Conservation (phyloP, 164 flowering plant species). For the Pachysandra terminalis region DNA sequence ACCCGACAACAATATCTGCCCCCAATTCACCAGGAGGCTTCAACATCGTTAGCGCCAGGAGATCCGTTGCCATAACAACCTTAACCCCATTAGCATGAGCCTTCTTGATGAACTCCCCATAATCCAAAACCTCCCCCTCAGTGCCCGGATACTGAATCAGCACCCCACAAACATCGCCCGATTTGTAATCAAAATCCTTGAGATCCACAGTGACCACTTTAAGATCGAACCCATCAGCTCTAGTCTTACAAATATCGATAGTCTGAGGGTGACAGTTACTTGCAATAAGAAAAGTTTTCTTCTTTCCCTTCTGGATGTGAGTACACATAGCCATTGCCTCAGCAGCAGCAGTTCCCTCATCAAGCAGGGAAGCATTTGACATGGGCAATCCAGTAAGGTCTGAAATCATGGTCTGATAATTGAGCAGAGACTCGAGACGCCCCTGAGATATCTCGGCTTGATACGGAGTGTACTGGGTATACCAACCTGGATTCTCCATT, state of each 20-base stretch:
- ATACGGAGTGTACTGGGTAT: constrained; percentile 97
- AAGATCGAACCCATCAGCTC: constrained; percentile 85
- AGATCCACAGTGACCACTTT: constrained; percentile 67
- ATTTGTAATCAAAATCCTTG: constrained; percentile 68
- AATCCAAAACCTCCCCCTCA: constrained; percentile 87
- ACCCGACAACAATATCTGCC: constrained; percentile 88
- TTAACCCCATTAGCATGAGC: constrained; percentile 93
- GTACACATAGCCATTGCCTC: constrained; percentile 99
- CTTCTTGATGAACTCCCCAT: constrained; percentile 76
- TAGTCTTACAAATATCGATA: constrained; percentile 81
- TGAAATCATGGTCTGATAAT: constrained; percentile 82
- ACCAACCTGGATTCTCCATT: constrained; percentile 99
- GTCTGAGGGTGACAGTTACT: constrained; percentile 91
- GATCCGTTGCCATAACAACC: constrained; percentile 95
- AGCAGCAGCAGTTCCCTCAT: constrained; percentile 97
- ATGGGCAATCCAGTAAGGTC: constrained; percentile 97
- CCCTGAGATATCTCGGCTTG: constrained; percentile 99
- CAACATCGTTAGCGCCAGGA: constrained; percentile 85
- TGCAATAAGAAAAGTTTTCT: constrained; percentile 84
- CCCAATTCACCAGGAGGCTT: constrained; percentile 98
- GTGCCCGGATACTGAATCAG: constrained; percentile 98
- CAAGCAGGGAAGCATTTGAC: constrained; percentile 95
- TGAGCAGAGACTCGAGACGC: constrained; percentile 80
- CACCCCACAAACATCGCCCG: constrained; percentile 96
- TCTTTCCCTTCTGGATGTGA: constrained; percentile 73